phyloP scores from a whole-genome alignment of 768 basidiomycete genomes.

The Termitomyces sp. region DNA sequence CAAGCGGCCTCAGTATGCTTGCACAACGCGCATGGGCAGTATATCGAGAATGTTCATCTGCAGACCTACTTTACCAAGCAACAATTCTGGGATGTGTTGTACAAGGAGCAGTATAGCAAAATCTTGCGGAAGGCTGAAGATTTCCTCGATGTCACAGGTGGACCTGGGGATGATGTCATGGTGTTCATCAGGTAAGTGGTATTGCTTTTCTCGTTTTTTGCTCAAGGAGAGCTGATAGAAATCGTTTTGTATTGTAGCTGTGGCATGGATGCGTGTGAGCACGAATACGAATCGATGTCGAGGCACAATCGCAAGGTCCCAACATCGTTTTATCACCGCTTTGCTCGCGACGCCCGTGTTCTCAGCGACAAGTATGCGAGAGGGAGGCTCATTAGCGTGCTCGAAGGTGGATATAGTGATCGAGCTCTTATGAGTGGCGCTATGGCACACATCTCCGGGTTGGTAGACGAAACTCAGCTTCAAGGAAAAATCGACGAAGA shows the following conservation, averaged over 20 bases:
- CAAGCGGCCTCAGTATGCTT: constrained; percentile 86
- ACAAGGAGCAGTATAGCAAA: constrained; percentile 57
- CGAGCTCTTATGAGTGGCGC: constrained; percentile 80
- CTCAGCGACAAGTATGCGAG: constrained; percentile 64
- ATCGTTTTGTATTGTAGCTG: constrained; percentile 47
- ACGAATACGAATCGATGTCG: constrained; percentile 90
- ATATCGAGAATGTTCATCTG: constrained; percentile 85
- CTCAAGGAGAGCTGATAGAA: neutral
- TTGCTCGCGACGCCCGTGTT: constrained; percentile 64
- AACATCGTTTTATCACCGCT: constrained; percentile 78
- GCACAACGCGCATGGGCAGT: constrained; percentile 80
- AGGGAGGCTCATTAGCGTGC: constrained; percentile 79
- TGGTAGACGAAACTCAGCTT: constrained; percentile 39
- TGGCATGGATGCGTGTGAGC: constrained; percentile 93
- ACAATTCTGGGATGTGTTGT: constrained; percentile 76
- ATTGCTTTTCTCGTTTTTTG: neutral
- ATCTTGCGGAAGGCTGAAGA: constrained; percentile 66
- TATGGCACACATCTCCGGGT: constrained; percentile 76
- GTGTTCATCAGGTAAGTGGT: constrained; percentile 79
- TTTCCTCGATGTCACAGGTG: constrained; percentile 69
- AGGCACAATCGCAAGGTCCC: constrained; percentile 90
- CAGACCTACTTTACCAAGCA: constrained; percentile 65
- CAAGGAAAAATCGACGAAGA: constrained; percentile 35
- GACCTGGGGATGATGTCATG: constrained; percentile 64
- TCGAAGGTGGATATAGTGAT: constrained; percentile 96